Evolutionary conservation across 352 stramenopile species (phyloP), one percentile per base, ranked within the genome.

Genomic region (Pythium aphanidermatum): DNA sequence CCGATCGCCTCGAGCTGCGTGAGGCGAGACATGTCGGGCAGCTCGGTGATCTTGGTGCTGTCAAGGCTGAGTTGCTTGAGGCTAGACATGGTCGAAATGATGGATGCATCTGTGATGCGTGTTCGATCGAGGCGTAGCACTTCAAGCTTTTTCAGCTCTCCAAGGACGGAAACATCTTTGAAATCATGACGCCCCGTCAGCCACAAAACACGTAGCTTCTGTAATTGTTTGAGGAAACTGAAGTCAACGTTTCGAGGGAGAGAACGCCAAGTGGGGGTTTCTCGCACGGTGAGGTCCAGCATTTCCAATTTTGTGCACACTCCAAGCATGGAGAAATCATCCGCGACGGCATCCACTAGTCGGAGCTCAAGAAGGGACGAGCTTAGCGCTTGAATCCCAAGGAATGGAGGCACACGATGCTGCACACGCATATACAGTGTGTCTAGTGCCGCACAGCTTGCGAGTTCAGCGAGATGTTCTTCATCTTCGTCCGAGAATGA

Each of bases 181-280:
- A 85, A 82, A 38, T 85, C 73, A 20, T 83, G 70, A 1, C 73
- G 73, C 8, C 73, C 73, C 2, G 62, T 64, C 10, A 85, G 40
- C 25, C 58, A 76, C 2, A 85, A 59, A 48, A 73, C 65, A 33
- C 76, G 43, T 12, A 85, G 34, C 17, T 68, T 48, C 21, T 43
- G 61, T 0, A 83, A 48, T 16, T 60, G 21, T 1, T 40, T 16
- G 1, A 85, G 35, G 30, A 80, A 83, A 11, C 68, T 46, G 35
- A 85, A 83, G 20, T 62, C 67, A 2, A 45, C 42, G 21, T 58
- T 37, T 24, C 42, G 41, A 13, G 50, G 50, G 21, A 58, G 42
- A 17, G 50, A 49, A 10, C 50, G 50, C 50, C 50, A 58, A n/a
- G 50, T 58, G n/a, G 28, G 33, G 5, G 50, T 58, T 36, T 58